Base-by-base conservation (phyloP, 1,284 basidiomycete genomes). In the Lentinus polychrous region DNA sequence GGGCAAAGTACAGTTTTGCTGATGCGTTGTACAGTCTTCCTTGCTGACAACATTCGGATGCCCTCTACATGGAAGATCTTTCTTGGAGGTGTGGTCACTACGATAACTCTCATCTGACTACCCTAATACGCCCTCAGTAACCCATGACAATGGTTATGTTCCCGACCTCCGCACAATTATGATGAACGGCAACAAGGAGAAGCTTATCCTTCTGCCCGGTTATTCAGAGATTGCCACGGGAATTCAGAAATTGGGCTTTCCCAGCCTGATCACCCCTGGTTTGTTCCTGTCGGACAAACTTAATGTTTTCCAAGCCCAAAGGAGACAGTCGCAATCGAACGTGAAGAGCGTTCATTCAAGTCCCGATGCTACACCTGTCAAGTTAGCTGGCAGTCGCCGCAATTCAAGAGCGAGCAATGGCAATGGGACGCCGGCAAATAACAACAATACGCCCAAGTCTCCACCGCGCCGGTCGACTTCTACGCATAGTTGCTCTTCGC, bases 81-180 rank as follows among this genome's bases (percentile, higher is more conserved):
- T 50, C 83, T 83, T 56, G 81, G 77, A 58, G 81, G 81, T 77
- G 53, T 40, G 61, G 20, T 43, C 24, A 10, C 4, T 10, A 27
- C 10, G 27, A 5, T 27, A 4, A 27, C 27, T 4, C 23, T 43
- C 24, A 8, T 32, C 44, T 44, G 7, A 46, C 34, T 10, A 22
- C 22, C 10, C 2, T 43, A 23, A 43, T n/a, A 11, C 22, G 8
- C 43, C 18, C 50, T 10, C 51, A 79, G 83, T 80, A 50, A 80
- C 78, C 52, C 83, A 86, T 61, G 83, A 87, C 65, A 83, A 82
- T 63, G 83, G 83, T 56, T 88, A 88, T 65, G 73, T 76, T 48
- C 74, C 75, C 27, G 72, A 73, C 42, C 70, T 87, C 42, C 73
- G 76, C 43, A 80, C 81, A 11, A 72, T 81, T 40, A 76, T 83